A percentile compares a stretch with the other conserved stretches of the same genome.
These are phyloP conservation scores for Akanthomyces muscarius DNA, from an alignment of 2,329 filamentous ascomycete species.

Conservation along the genomic window DNA sequence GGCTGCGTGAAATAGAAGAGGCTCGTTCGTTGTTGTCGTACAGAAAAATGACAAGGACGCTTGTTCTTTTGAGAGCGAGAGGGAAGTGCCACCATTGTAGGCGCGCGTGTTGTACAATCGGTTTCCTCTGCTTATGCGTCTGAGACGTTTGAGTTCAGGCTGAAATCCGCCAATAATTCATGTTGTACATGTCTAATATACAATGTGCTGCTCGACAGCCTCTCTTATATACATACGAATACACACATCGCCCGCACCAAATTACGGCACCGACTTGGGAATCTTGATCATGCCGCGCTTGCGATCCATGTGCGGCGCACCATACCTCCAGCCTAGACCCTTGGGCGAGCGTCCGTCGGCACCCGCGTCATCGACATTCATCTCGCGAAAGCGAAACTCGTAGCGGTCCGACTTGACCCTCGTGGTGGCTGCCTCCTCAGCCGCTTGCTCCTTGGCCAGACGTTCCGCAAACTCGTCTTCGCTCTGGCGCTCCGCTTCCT, in stretches of 20 bases:
- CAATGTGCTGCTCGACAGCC: background rate
- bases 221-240: slow-evolving; percentile 11
- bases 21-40: too few relatives aligned
- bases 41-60: too few relatives aligned
- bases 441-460: slow-evolving; percentile 30
- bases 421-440: slow-evolving; percentile 38
- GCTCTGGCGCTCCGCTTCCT: slow-evolving; percentile 39
- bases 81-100: too few relatives aligned
- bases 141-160: too few relatives aligned
- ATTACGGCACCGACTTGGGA: slow-evolving; percentile 56
- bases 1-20: too few relatives aligned
- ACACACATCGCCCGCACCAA: background rate
- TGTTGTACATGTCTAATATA: slow-evolving; percentile 16
- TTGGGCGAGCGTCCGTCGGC: slow-evolving; percentile 46
- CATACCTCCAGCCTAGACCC: slow-evolving; percentile 60
- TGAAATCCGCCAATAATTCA: background rate
- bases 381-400: slow-evolving; percentile 60
- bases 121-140: too few relatives aligned
- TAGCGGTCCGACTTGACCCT: slow-evolving; percentile 50
- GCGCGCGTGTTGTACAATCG: too few relatives aligned
- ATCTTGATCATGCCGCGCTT: slow-evolving; percentile 64
- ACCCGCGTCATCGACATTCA: slow-evolving; percentile 55
- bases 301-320: slow-evolving; percentile 58
- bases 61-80: too few relatives aligned
- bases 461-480: slow-evolving; percentile 37